These are phyloP conservation scores for Acorus calamus DNA, from an alignment of 106 monocot species.

Conservation along the genomic window DNA sequence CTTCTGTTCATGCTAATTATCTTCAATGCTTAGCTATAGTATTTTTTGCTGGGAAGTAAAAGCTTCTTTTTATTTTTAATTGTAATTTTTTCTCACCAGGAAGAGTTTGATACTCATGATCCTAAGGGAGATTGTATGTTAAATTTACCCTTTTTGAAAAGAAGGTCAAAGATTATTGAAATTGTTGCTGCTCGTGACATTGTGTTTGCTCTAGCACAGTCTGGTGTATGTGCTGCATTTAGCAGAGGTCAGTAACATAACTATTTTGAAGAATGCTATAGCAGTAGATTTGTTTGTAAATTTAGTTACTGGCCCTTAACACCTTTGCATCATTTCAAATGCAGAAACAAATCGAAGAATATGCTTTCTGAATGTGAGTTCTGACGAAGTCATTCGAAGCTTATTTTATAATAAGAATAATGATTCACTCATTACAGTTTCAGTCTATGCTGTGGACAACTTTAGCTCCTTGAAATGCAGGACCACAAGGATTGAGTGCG, in stretches of 20 bases:
- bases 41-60: too few species aligned
- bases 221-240: constrained; percentile 80
- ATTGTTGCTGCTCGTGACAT: constrained; percentile 63
- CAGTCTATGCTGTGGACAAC: constrained; percentile 74
- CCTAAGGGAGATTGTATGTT: constrained; percentile 33
- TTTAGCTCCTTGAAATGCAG: constrained; percentile 86
- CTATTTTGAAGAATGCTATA: not conserved
- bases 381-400: constrained; percentile 82
- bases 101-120: constrained; percentile 73
- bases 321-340: not conserved
- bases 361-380: constrained; percentile 76
- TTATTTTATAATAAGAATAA: constrained; percentile 86
- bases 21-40: too few species aligned
- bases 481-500: constrained; percentile 70
- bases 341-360: constrained; percentile 70
- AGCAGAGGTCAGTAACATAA: constrained; percentile 50
- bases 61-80: too few species aligned
- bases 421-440: constrained; percentile 81
- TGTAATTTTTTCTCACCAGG: constrained; percentile 30
- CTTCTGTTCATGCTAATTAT: not conserved
- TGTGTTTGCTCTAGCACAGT: constrained; percentile 68
- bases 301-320: not conserved
- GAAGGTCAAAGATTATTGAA: constrained; percentile 71
- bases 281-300: not conserved
- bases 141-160: constrained; percentile 50